Evolutionary conservation across 148 eudicot species (phyloP), one percentile per base, ranked within the genome.

Genomic region (Rhododendron vialii): DNA sequence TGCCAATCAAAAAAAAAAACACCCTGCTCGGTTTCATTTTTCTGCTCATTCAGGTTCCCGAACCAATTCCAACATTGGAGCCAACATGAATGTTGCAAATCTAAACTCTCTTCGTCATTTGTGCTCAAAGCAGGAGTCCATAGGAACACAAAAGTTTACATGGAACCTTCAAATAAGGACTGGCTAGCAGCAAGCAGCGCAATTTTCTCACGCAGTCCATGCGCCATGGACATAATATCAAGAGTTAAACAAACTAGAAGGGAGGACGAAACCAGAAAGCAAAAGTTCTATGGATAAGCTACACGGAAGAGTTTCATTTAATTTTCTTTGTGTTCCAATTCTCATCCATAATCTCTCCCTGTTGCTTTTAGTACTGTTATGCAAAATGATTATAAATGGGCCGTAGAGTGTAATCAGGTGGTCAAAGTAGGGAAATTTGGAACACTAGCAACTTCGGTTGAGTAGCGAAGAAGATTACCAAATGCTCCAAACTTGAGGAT

Each of bases 101-200:
- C 20, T 20, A 57, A 95, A 88, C 92, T 92, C 8, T 92, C 95
- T 89, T 93, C 95, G 13, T 93, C 94, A 85, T 94, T 91, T 85
- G 98, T 95, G 80, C 95, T 94, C 89, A 95, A 88, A 84, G 95
- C 98, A 88, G 95, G 96, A 79, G 98, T 94, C 97, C 96, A 93
- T 4, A 92, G 95, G 88, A 95, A 38, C 5, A 38, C 41, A 38
- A 38, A 38, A 38, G 6, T 3, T 4, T 3, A 38, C 41, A 38
- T 38, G 6, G 41, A 38, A 38, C 41, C 41, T 38, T 38, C 41
- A 38, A 38, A 38, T 38, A 38, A 38, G 41, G 41, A 38, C 41
- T 38, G 41, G 5, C 41, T 38, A 5, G 41, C 41, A 38, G 41
- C 41, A 38, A 38, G 41, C 6, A 38, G 41, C 6, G 6, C 41